These are phyloP conservation scores for Ophiostoma tasmaniense DNA, from an alignment of 2,329 filamentous ascomycete genomes.

Conservation along the genomic window DNA sequence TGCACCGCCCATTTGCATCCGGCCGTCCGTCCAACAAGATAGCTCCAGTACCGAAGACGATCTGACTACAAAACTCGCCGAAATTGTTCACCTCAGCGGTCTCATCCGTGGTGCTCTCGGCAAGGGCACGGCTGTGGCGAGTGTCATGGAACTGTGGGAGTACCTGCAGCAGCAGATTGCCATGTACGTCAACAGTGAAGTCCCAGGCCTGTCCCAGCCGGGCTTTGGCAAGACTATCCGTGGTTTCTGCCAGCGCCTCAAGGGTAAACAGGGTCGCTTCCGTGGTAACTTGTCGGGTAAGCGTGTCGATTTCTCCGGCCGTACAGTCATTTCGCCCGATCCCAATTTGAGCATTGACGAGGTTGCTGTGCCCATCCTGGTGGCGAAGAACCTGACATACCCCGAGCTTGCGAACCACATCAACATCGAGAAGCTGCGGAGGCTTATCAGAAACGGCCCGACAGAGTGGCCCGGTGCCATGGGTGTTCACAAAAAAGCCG, in stretches of 20 bases:
- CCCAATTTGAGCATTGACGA: conserved; percentile 90
- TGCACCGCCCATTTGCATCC: conserved; percentile 86
- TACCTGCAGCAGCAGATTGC: conserved; percentile 91
- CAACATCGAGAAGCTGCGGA: conserved; percentile 73
- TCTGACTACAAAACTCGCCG: conserved; percentile 89
- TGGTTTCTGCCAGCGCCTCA: conserved; percentile 89
- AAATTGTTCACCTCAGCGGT: conserved; percentile 88
- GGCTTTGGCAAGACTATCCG: conserved; percentile 82
- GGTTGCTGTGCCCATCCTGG: conserved; percentile 80
- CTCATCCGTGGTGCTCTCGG: conserved; percentile 74
- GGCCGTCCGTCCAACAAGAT: conserved; percentile 89
- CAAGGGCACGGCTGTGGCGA: conserved; percentile 75
- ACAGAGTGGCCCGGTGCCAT: conserved; percentile 73
- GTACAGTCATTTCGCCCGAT: conserved; percentile 95
- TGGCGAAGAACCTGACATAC: conserved; percentile 96
- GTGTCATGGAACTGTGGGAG: conserved; percentile 97
- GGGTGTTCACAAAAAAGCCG: conserved; percentile 46
- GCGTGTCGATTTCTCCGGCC: conserved; percentile 94
- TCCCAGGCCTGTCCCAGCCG: conserved; percentile 82
- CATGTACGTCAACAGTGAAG: conserved; percentile 96
- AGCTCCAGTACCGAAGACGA: conserved; percentile 93
- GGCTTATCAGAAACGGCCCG: conserved; percentile 66
- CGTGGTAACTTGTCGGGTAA: conserved; percentile 95
- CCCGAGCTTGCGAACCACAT: conserved; percentile 79
- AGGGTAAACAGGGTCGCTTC: conserved; percentile 96